Conservation (phyloP, 2,329 filamentous ascomycete genomes). For the Alternaria postmessia region DNA sequence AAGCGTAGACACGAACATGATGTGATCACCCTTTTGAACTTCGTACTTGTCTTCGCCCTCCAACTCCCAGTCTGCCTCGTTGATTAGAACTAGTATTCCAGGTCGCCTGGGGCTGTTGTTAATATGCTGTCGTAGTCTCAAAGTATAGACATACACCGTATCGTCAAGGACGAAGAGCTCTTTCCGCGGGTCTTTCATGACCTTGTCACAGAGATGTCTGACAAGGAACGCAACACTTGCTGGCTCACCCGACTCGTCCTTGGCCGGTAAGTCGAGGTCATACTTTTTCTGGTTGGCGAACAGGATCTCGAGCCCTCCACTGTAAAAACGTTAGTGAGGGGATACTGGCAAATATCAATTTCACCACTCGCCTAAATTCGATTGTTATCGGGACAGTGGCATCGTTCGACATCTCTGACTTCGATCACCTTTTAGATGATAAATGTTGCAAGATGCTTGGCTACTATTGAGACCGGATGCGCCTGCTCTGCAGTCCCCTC, state of each 20-base stretch:
- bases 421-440: conserved; percentile 6
- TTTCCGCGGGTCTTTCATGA: conserved; percentile 84
- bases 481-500: conserved; percentile 12
- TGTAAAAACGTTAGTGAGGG: conserved; percentile 31
- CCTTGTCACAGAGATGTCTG: conserved; percentile 76
- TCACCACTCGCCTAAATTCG: conserved; percentile 69
- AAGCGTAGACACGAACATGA: conserved; percentile 94
- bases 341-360: not conserved
- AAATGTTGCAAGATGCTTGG: not conserved
- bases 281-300: conserved; percentile 85
- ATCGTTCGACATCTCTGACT: conserved; percentile 32
- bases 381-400: conserved; percentile 67
- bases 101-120: conserved; percentile 71
- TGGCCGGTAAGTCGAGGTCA: conserved; percentile 71
- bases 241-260: conserved; percentile 65
- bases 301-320: conserved; percentile 92
- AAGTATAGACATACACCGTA: conserved; percentile 73
- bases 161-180: conserved; percentile 90
- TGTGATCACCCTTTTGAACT: conserved; percentile 81
- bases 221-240: conserved; percentile 80
- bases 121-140: conserved; percentile 9
- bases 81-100: conserved; percentile 94
- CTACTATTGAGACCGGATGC: conserved; percentile 4
- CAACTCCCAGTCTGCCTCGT: conserved; percentile 97
- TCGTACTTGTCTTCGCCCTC: conserved; percentile 94